Percentiles rank a stretch among this genome's conserved stretches.
Evolutionary conservation across 1,139 yeast species (phyloP).

Genomic region (Protomyces inouyei): DNA sequence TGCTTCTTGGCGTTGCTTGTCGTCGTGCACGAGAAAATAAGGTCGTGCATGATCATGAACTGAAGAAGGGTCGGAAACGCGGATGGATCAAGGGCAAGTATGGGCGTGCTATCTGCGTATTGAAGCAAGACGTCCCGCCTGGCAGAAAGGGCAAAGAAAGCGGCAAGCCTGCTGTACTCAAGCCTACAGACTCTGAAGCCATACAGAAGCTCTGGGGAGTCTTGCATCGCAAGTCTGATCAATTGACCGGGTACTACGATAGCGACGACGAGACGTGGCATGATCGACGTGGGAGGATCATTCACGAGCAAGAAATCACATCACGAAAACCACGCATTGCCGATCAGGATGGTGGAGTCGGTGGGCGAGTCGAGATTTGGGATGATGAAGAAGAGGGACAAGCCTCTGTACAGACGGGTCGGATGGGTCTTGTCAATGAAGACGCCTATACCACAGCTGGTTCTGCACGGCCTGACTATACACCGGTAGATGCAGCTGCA

Average conservation of each 20-base stretch:
- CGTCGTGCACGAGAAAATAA: neutral
- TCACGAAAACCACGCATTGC: constrained; percentile 6
- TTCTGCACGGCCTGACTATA: constrained; percentile 16
- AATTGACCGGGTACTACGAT: constrained; percentile 16
- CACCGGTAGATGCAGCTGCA: neutral
- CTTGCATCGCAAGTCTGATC: constrained; percentile 2
- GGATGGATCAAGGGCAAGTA: constrained; percentile 24
- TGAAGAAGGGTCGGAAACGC: constrained; percentile 12
- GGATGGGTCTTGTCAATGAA: neutral
- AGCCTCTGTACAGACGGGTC: neutral
- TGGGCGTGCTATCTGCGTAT: constrained; percentile 13
- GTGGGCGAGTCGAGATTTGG: constrained; percentile 19
- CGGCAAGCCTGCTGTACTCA: neutral
- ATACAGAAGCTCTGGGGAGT: constrained; percentile 14
- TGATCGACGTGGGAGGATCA: constrained; percentile 20
- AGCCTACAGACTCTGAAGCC: constrained; percentile 6
- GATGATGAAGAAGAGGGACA: constrained; percentile 1
- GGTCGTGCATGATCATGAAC: constrained; percentile 5
- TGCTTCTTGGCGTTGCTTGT: neutral
- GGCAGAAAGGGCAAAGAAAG: neutral
- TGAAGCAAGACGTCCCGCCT: constrained; percentile 6
- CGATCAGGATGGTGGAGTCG: neutral
- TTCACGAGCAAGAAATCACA: constrained; percentile 10
- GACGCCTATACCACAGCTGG: constrained; percentile 10
- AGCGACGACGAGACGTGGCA: constrained; percentile 23